Percentiles rank a stretch among this genome's conserved stretches.
phyloP scores from a whole-genome alignment of 1,139 yeast species.

The Magnusiomyces tetraspermus region DNA sequence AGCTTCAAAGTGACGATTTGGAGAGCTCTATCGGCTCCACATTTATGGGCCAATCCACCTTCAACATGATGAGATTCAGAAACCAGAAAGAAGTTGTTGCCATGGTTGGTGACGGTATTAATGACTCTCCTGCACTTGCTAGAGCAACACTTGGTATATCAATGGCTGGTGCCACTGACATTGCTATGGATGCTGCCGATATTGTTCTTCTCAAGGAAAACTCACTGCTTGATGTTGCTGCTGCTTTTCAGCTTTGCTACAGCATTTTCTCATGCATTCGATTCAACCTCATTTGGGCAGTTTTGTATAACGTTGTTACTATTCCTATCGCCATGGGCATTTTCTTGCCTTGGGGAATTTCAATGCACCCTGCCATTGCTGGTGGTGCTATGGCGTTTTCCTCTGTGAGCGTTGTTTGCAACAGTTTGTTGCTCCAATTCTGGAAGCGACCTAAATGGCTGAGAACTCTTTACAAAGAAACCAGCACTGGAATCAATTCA shows the following conservation, averaged over 20 bases:
- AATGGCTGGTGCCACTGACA: conserved; percentile 84
- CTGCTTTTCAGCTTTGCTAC: conserved; percentile 64
- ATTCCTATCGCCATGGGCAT: conserved; percentile 95
- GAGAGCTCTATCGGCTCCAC: neutral
- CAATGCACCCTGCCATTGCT: conserved; percentile 88
- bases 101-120: conserved; percentile 94
- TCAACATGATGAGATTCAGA: conserved; percentile 13
- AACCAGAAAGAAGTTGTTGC: conserved; percentile 40
- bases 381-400: conserved; percentile 85
- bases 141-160: conserved; percentile 87
- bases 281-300: conserved; percentile 76
- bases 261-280: conserved; percentile 68
- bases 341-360: conserved; percentile 65
- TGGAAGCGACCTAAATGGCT: conserved; percentile 33
- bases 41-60: neutral
- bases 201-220: conserved; percentile 49
- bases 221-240: conserved; percentile 55
- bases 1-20: conserved; percentile 39
- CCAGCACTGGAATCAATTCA: neutral
- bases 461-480: neutral
- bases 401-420: conserved; percentile 77
- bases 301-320: conserved; percentile 76
- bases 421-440: conserved; percentile 52
- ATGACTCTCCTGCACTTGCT: conserved; percentile 93
- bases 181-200: conserved; percentile 94